A percentile compares a stretch with the other conserved stretches of the same genome.
Evolutionary conservation across 2,329 filamentous ascomycete genomes (phyloP).

Genomic region (Exophiala lecanii-corni): DNA sequence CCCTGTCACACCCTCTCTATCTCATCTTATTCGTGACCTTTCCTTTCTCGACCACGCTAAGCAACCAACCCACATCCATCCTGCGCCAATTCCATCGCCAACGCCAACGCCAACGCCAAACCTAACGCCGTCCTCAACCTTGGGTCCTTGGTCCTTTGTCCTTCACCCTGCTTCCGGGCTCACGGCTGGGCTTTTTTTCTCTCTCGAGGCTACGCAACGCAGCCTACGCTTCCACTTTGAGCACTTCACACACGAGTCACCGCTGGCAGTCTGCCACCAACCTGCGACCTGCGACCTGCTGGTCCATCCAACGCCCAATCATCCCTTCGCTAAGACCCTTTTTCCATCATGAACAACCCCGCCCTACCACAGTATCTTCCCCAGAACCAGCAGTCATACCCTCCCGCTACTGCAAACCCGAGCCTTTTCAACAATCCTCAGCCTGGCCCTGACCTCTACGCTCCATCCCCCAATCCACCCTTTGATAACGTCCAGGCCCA

Average conservation of each 20-base stretch:
- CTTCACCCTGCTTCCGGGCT: not conserved
- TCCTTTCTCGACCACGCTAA: not conserved
- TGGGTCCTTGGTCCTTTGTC: no score
- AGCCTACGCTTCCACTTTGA: not conserved
- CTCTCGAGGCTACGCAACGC: not conserved
- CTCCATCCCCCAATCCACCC: conserved; percentile 15
- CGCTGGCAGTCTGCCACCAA: no score
- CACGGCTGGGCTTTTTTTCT: not conserved
- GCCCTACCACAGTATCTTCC: conserved; percentile 21
- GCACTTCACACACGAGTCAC: no score
- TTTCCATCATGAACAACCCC: conserved; percentile 26
- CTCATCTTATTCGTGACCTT: not conserved
- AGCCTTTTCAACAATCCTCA: conserved; percentile 12
- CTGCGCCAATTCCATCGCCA: not conserved
- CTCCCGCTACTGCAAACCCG: not conserved
- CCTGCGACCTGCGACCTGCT: not conserved
- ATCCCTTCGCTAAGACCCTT: conserved; percentile 9
- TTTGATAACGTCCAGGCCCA: conserved; percentile 22
- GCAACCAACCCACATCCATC: no score
- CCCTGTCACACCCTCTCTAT: no score
- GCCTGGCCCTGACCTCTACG: conserved; percentile 8
- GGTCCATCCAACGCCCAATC: conserved; percentile 13
- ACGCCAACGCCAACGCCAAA: no score
- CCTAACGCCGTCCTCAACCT: no score
- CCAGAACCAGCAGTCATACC: conserved; percentile 13